Base-by-base conservation (phyloP, 1,139 yeast genomes). In the Protomyces arabidopsidicola region DNA sequence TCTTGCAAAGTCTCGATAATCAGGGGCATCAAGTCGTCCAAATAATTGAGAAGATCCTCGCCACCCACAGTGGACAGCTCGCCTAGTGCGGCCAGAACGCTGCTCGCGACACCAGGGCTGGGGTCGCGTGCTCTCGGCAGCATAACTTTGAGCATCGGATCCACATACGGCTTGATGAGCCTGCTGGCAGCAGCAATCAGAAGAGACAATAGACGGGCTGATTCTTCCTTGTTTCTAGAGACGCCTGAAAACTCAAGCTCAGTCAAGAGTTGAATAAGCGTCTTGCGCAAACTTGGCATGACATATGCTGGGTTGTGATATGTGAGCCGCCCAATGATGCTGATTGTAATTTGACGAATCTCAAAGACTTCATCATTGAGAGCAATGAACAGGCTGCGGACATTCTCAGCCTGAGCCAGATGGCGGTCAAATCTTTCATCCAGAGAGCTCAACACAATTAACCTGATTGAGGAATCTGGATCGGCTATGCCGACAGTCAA, bases 301-400 rank as follows among this genome's bases (percentile, higher is more conserved):
- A 93, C 90, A 74, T 90, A 91, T 0, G 98, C 98, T 0, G 99
- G 98, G 71, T 95, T 95, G 45, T 90, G 86, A 3, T 84, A 78
- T 0, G 97, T 87, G 22, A 95, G 76, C 65, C 97, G 81, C 1
- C 98, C 98, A 65, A 93, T 83, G 8, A 91, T 82, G 55, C 81
- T 81, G 53, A 91, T 83, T 0, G 97, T 87, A n/a, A 84, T 87
- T 70, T 87, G 84, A 60, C 97, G 82, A 24, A 93, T 89, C 12
- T 83, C 84, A 72, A 93, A 95, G 1, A 83, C 84, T 73, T 91
- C 98, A 75, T 95, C 99, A 72, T 95, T 89, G 64, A 93, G 78
- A 0, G 97, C 95, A 79, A 91, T 88, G 71, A 93, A 89, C 45
- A 95, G 77, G 35, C 91, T 76, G 65, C 90, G 80, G 24, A 91